A percentile compares a stretch with the other conserved stretches of the same genome.
These are phyloP conservation scores for Sphaerosporella brunnea DNA, from an alignment of 495 filamentous ascomycete genomes.

Conservation along the genomic window DNA sequence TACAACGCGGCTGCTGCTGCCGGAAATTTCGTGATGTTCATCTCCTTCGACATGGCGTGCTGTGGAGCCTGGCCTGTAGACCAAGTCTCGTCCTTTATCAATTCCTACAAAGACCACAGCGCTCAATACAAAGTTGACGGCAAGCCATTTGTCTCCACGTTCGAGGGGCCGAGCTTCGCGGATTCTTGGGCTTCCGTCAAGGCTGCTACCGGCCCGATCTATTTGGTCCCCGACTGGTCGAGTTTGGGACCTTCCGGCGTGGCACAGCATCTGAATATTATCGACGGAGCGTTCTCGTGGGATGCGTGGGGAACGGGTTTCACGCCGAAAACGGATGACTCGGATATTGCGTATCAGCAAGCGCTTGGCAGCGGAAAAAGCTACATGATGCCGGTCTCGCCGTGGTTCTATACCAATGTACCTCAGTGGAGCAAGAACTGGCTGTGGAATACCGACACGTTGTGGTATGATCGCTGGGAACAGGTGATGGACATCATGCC, in stretches of 20 bases:
- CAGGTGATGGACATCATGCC: conserved; percentile 46
- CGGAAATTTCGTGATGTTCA: conserved; percentile 44
- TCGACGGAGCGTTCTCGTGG: conserved; percentile 40
- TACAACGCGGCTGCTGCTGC: conserved; percentile 38
- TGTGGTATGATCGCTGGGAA: conserved; percentile 62
- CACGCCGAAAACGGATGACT: conserved; percentile 33
- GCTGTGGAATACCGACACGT: conserved; percentile 50
- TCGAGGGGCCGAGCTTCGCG: conserved; percentile 38
- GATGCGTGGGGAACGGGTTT: conserved; percentile 54
- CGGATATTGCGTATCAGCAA: conserved; percentile 38
- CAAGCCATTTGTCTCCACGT: conserved; percentile 51
- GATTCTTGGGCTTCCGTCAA: conserved; percentile 33
- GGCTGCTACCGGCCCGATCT: conserved; percentile 25
- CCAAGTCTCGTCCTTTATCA: conserved; percentile 40
- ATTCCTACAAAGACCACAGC: conserved; percentile 33
- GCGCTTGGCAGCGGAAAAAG: conserved; percentile 37
- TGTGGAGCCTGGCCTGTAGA: conserved; percentile 37
- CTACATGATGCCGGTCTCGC: conserved; percentile 66
- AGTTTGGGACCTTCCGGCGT: conserved; percentile 30
- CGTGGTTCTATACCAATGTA: conserved; percentile 59
- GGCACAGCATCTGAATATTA: conserved; percentile 18
- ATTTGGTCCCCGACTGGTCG: conserved; percentile 37
- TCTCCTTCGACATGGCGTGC: conserved; percentile 47
- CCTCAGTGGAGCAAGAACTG: conserved; percentile 56
- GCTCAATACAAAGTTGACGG: conserved; percentile 40